Evolutionary conservation across 805 yeast genomes (phyloP).

Genomic region (Metschnikowia gelsemii): DNA sequence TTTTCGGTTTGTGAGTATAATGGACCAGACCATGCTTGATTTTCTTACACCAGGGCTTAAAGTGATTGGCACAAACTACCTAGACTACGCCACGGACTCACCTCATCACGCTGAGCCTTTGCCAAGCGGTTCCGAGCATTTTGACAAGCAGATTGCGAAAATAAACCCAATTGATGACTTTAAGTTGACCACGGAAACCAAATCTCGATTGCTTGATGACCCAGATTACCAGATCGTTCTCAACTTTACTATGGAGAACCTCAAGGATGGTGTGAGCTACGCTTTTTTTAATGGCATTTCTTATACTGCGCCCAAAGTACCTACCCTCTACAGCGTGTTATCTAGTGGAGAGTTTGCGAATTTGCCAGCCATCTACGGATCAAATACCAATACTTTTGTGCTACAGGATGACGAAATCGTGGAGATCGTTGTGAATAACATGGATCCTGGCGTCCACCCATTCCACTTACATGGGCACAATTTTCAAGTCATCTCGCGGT

Average conservation of each 20-base stretch:
- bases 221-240: conserved; percentile 62
- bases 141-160: conserved; percentile 34
- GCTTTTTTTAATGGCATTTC: conserved; percentile 73
- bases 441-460: conserved; percentile 77
- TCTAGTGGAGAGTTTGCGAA: conserved; percentile 57
- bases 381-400: conserved; percentile 63
- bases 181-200: conserved; percentile 62
- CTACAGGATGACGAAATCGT: conserved; percentile 61
- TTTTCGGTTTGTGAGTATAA: conserved; percentile 58
- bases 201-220: conserved; percentile 49
- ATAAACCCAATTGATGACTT: conserved; percentile 64
- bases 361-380: conserved; percentile 67
- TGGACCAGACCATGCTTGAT: conserved; percentile 72
- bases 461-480: conserved; percentile 77
- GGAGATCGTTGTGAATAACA: conserved; percentile 75
- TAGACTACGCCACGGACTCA: conserved; percentile 48
- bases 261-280: conserved; percentile 73
- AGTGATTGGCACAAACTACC: conserved; percentile 52
- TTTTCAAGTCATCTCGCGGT: conserved; percentile 61
- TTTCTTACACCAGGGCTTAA: conserved; percentile 57
- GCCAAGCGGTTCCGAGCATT: conserved; percentile 27
- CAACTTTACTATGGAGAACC: conserved; percentile 61
- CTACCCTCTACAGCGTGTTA: conserved; percentile 63
- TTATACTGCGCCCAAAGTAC: conserved; percentile 65
- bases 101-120: conserved; percentile 27